phyloP scores from a whole-genome alignment of 2,329 filamentous ascomycete genomes.

The Fusarium sp. region DNA sequence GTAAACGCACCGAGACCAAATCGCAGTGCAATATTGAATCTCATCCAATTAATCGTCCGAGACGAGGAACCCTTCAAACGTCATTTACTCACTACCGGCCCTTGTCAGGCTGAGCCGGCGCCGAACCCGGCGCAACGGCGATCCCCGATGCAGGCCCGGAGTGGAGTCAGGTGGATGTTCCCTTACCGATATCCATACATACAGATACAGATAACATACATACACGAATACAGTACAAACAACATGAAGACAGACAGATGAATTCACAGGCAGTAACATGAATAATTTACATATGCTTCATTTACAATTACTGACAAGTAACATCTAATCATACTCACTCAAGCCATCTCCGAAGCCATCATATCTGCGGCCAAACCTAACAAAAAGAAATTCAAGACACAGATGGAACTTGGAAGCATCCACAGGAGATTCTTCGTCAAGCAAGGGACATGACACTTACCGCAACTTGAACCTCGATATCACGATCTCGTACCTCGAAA shows the following conservation, averaged over 20 bases:
- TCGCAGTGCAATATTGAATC: neutral
- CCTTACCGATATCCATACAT: neutral
- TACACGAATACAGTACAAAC: neutral
- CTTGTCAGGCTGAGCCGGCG: slow-evolving; percentile 42
- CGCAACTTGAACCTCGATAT: neutral
- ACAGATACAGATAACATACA: neutral
- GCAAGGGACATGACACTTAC: neutral
- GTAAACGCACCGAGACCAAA: neutral
- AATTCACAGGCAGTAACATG: neutral
- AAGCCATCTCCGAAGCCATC: slow-evolving; percentile 36
- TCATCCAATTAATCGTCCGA: slow-evolving; percentile 4
- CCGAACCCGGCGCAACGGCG: slow-evolving; percentile 38
- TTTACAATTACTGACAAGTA: neutral
- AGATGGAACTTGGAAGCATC: neutral
- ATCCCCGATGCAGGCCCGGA: slow-evolving; percentile 39
- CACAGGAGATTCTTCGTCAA: neutral
- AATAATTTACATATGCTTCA: neutral
- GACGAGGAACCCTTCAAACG: slow-evolving; percentile 18
- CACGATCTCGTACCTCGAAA: neutral
- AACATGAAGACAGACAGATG: neutral
- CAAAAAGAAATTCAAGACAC: neutral
- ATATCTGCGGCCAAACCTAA: slow-evolving; percentile 18
- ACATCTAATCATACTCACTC: neutral
- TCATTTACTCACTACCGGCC: slow-evolving; percentile 18
- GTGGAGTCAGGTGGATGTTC: neutral